Percentiles rank a stretch among this genome's conserved stretches.
phyloP scores from a whole-genome alignment of 805 yeast species.

The Wickerhamiella bombiphila region DNA sequence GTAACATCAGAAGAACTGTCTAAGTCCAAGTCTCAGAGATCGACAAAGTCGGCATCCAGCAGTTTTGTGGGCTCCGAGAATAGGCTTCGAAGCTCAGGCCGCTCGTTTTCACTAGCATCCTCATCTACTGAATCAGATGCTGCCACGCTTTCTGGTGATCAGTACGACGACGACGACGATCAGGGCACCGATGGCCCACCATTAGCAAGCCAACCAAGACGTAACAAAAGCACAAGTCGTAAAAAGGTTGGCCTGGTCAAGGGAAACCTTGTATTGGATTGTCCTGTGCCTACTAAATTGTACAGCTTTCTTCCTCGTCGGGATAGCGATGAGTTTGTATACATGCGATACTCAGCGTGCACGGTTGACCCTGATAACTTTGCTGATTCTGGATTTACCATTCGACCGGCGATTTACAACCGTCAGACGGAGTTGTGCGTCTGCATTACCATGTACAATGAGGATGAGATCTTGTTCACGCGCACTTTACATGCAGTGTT shows the following conservation, averaged over 20 bases:
- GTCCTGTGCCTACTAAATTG: constrained; percentile 85
- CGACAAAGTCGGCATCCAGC: too few relatives aligned
- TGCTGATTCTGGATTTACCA: constrained; percentile 61
- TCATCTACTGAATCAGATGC: constrained; percentile 8
- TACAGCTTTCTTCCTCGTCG: constrained; percentile 72
- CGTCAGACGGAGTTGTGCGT: constrained; percentile 86
- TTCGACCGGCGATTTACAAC: constrained; percentile 59
- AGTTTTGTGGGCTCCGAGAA: too few relatives aligned
- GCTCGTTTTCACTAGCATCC: too few relatives aligned
- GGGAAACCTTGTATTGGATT: constrained; percentile 79
- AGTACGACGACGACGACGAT: constrained; percentile 1
- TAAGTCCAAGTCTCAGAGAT: too few relatives aligned
- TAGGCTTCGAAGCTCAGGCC: too few relatives aligned
- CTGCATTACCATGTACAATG: constrained; percentile 96
- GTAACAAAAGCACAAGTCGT: constrained; percentile 53
- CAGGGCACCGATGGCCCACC: constrained; percentile 9
- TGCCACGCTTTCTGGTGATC: constrained; percentile 4
- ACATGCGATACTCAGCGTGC: constrained; percentile 95
- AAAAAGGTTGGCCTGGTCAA: constrained; percentile 62
- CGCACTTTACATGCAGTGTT: constrained; percentile 91
- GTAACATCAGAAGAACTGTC: too few relatives aligned
- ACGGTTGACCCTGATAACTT: constrained; percentile 87
- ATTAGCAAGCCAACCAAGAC: constrained; percentile 32
- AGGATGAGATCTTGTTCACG: constrained; percentile 76
- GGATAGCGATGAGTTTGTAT: constrained; percentile 83